A percentile compares a stretch with the other conserved stretches of the same genome.
These are phyloP conservation scores for Coemansia sp. DNA, from an alignment of 192 early-diverging fungal genomes.

Conservation along the genomic window DNA sequence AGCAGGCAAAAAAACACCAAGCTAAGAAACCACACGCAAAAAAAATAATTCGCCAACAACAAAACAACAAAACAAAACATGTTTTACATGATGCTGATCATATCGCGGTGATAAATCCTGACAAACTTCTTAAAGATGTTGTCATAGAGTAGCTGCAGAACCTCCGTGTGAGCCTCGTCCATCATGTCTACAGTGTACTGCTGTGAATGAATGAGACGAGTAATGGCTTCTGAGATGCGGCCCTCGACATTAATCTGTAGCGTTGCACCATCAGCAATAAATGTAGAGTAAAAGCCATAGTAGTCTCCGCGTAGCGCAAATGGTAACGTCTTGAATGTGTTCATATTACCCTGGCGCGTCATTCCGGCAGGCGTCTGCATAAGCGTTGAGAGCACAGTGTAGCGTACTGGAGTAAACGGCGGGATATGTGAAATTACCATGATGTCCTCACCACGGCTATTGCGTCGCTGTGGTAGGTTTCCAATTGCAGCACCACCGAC, in stretches of 20 bases:
- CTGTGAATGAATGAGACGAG: slow-evolving; percentile 45
- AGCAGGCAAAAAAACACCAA: not conserved
- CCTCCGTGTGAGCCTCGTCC: slow-evolving; percentile 56
- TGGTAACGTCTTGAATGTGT: slow-evolving; percentile 49
- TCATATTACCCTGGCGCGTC: slow-evolving; percentile 46
- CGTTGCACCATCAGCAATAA: slow-evolving; percentile 53
- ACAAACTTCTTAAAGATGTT: slow-evolving; percentile 58
- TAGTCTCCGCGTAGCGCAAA: slow-evolving; percentile 54
- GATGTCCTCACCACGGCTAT: slow-evolving; percentile 53
- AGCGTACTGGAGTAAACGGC: slow-evolving; percentile 52
- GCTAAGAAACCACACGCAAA: not conserved
- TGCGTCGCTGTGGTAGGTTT: slow-evolving; percentile 47
- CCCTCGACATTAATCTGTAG: slow-evolving; percentile 54
- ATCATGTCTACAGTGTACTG: slow-evolving; percentile 58
- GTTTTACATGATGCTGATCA: slow-evolving; percentile 36
- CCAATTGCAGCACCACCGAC: slow-evolving; percentile 48
- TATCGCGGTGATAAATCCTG: slow-evolving; percentile 52
- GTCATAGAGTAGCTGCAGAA: slow-evolving; percentile 56
- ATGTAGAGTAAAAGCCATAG: slow-evolving; percentile 56
- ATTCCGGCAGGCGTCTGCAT: slow-evolving; percentile 52
- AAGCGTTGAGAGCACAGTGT: slow-evolving; percentile 43
- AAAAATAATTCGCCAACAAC: not conserved
- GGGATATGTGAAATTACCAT: slow-evolving; percentile 52
- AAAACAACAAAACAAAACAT: not conserved
- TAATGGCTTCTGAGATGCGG: slow-evolving; percentile 47